Percentiles rank a stretch among this genome's conserved stretches.
Conservation (phyloP, 352 stramenopile species). For the Globisporangium cylindrosporum region DNA sequence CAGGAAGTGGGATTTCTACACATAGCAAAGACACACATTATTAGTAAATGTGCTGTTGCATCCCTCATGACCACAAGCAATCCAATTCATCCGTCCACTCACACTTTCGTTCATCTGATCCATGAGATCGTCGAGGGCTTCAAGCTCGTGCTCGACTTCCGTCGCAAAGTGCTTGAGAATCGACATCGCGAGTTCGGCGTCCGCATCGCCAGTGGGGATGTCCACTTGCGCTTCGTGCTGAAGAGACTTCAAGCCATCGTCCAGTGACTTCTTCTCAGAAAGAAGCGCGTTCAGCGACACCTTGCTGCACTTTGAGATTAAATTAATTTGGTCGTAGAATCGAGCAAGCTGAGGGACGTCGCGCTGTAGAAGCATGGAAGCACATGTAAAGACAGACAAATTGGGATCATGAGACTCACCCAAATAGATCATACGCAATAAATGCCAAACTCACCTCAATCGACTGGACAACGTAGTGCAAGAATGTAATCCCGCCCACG, state of each 20-base stretch:
- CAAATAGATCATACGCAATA: background rate
- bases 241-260: constrained; percentile 56
- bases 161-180: constrained; percentile 59
- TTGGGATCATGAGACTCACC: background rate
- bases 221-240: constrained; percentile 45
- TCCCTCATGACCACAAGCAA: background rate
- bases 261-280: constrained; percentile 69
- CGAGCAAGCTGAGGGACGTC: constrained; percentile 69
- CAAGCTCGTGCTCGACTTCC: constrained; percentile 59
- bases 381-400: background rate
- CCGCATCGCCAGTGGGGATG: constrained; percentile 22
- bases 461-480: constrained; percentile 86
- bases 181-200: constrained; percentile 41
- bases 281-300: constrained; percentile 62
- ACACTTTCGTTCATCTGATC: constrained; percentile 53
- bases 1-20: constrained; percentile 69
- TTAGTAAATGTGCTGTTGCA: background rate
- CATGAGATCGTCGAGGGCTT: constrained; percentile 43
- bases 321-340: constrained; percentile 77
- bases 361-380: constrained; percentile 16
- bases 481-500: constrained; percentile 72
- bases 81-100: constrained; percentile 13
- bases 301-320: constrained; percentile 73
- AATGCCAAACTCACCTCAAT: constrained; percentile 40
- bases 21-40: background rate